phyloP scores from a whole-genome alignment of 2,329 filamentous ascomycete genomes.

The Sporothrix euskadiensis region DNA sequence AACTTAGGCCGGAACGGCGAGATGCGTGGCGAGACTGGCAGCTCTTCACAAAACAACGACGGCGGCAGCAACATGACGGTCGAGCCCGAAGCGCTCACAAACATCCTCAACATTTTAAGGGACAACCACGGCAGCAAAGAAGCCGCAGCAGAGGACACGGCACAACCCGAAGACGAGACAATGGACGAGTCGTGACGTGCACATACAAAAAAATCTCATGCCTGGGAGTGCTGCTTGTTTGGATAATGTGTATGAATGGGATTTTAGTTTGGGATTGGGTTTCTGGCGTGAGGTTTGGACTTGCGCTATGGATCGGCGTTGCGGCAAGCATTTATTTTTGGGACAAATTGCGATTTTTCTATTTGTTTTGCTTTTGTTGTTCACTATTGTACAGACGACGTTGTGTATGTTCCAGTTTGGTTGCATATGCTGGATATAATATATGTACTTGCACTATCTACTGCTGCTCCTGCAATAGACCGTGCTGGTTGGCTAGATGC shows the following conservation, averaged over 20 bases:
- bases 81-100: constrained; percentile 42
- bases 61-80: constrained; percentile 50
- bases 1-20: constrained; percentile 64
- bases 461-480: constrained; percentile 38
- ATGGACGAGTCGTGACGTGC: constrained; percentile 38
- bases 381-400: background rate
- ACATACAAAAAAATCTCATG: background rate
- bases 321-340: background rate
- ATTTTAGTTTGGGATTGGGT: background rate
- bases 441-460: background rate
- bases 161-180: constrained; percentile 27
- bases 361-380: background rate
- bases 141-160: background rate
- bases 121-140: constrained; percentile 25
- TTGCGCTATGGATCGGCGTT: background rate
- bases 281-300: background rate
- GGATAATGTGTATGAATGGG: background rate
- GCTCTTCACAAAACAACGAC: constrained; percentile 41
- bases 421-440: background rate
- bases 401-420: background rate
- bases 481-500: constrained; percentile 47
- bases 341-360: background rate
- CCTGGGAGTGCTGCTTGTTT: background rate
- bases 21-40: constrained; percentile 59
- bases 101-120: constrained; percentile 32